Percentiles rank a stretch among this genome's conserved stretches.
phyloP scores from a whole-genome alignment of 2,329 filamentous ascomycete genomes.

The Beauveria pseudobassiana region DNA sequence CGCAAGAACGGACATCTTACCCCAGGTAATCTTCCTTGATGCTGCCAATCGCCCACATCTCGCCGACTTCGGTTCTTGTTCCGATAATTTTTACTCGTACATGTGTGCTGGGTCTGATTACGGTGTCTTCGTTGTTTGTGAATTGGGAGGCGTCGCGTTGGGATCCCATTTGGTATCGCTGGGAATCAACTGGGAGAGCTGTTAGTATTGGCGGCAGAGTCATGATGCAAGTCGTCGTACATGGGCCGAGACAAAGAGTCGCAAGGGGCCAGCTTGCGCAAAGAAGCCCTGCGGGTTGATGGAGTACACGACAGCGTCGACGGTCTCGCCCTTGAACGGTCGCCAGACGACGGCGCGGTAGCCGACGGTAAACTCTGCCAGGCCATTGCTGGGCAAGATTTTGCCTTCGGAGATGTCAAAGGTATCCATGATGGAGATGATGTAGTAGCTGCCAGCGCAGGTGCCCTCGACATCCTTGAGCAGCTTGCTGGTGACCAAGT shows the following conservation, averaged over 20 bases:
- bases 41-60: slow-evolving; percentile 94
- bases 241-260: slow-evolving; percentile 73
- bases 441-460: slow-evolving; percentile 92
- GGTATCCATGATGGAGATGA: slow-evolving; percentile 95
- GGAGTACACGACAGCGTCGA: slow-evolving; percentile 87
- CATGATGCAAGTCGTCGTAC: slow-evolving; percentile 41
- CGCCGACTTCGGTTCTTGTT: slow-evolving; percentile 84
- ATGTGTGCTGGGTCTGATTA: slow-evolving; percentile 89
- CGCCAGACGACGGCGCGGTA: slow-evolving; percentile 97
- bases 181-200: slow-evolving; percentile 66
- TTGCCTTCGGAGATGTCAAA: slow-evolving; percentile 91
- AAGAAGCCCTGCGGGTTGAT: slow-evolving; percentile 93
- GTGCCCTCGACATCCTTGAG: slow-evolving; percentile 91
- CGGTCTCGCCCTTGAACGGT: slow-evolving; percentile 96
- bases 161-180: slow-evolving; percentile 89
- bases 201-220: background rate
- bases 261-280: slow-evolving; percentile 69
- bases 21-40: slow-evolving; percentile 80
- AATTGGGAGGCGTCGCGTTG: slow-evolving; percentile 93
- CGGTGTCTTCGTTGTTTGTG: slow-evolving; percentile 88
- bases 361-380: slow-evolving; percentile 89
- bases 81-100: slow-evolving; percentile 92
- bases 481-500: slow-evolving; percentile 82
- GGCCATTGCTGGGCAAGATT: slow-evolving; percentile 82
- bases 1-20: slow-evolving; percentile 29